Evolutionary conservation across 352 stramenopile genomes (phyloP), one percentile per base, ranked within the genome.

Genomic region (Phytophthora fragariae): DNA sequence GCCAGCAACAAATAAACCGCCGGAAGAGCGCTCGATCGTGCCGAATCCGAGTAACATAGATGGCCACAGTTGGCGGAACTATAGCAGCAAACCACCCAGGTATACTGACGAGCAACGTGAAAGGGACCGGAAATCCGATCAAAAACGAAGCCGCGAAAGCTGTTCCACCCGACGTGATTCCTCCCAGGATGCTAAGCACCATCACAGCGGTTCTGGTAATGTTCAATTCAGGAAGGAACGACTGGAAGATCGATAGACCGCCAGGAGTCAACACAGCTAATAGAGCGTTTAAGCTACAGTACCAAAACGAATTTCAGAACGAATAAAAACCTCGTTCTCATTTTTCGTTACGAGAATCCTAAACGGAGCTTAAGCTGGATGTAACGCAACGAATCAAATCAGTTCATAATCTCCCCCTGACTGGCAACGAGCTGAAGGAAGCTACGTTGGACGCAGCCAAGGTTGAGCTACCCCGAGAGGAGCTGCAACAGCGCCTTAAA

Each of bases 51-150:
- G 49, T 31, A 31, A 31, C 11, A 8, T 33, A 55, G 7, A 55
- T 33, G 8, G 9, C 11, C 4, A n/a, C 21, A 27, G 49, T 55
- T 7, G 19, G 49, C 29, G 49, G 49, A 8, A 55, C 21, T 3
- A 55, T 55, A 15, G 10, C 49, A 17, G 10, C n/a, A 31, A 55
- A 31, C 49, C 49, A 55, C 1, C n/a, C 21, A 3, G 49, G 49
- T 31, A 31, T 31, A 55, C 49, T 55, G 21, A 33, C 19, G 49
- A 55, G 49, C 49, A 55, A 9, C 19, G 49, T 55, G 49, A 31
- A 55, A 27, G 49, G 47, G n/a, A 68, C 62, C 1, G 62, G 52
- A 47, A 68, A 68, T 4, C 50, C 50, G 17, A 49, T 49, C 3
- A 55, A 15, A 46, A 68, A 5, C 10, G 62, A 62, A 50, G 61